phyloP scores from a whole-genome alignment of 768 basidiomycete species.

The Leccinum variicolor region DNA sequence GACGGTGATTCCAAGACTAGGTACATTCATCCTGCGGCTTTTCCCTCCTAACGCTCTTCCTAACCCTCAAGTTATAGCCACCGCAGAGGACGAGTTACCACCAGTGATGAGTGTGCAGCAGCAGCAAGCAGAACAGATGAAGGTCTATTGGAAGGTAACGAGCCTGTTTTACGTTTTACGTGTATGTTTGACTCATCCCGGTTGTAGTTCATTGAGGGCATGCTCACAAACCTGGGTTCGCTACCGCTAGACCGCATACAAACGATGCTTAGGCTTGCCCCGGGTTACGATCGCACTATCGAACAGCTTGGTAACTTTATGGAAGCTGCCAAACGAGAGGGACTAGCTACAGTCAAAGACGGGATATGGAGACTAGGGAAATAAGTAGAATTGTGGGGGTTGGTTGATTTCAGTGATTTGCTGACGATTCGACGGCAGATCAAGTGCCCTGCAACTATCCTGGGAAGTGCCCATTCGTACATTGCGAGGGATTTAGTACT shows the following conservation, averaged over 20 bases:
- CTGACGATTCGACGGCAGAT: constrained; percentile 5
- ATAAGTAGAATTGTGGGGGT: constrained; percentile 1
- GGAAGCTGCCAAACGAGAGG: constrained; percentile 78
- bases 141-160: constrained; percentile 80
- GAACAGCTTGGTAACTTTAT: constrained; percentile 80
- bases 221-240: constrained; percentile 83
- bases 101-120: constrained; percentile 60
- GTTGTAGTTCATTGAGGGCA: constrained; percentile 79
- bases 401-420: neutral
- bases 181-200: constrained; percentile 4
- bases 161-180: neutral
- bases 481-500: constrained; percentile 2
- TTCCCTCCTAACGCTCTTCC: neutral
- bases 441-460: constrained; percentile 1
- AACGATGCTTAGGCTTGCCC: constrained; percentile 80
- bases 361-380: constrained; percentile 63
- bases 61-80: constrained; percentile 14
- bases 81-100: constrained; percentile 44
- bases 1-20: constrained; percentile 20
- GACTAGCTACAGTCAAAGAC: constrained; percentile 64
- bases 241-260: constrained; percentile 84
- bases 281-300: constrained; percentile 73
- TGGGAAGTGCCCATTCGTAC: constrained; percentile 7
- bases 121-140: constrained; percentile 83
- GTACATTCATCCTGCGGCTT: constrained; percentile 11